Conservation (phyloP, 257 asterid species). For the Capsicum baccatum region DNA sequence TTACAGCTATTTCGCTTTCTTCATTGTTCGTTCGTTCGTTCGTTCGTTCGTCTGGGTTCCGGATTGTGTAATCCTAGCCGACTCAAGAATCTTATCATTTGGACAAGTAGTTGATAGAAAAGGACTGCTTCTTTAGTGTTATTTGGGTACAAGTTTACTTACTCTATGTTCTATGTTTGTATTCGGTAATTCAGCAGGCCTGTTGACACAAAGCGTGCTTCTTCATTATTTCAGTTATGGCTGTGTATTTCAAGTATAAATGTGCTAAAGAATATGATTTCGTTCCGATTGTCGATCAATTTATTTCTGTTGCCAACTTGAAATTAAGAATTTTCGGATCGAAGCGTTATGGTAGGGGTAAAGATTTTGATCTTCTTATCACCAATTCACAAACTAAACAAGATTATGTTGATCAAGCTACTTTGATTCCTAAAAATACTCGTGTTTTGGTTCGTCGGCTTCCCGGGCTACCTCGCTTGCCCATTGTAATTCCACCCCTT, state of each 20-base stretch:
- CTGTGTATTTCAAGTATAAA: constrained; percentile 94
- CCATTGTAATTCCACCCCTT: constrained; percentile 6
- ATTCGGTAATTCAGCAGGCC: background rate
- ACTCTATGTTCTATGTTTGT: background rate
- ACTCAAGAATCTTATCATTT: no score
- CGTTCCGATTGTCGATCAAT: constrained; percentile 69
- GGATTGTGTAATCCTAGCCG: no score
- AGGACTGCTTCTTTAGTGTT: background rate
- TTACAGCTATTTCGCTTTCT: no score
- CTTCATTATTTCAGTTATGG: constrained; percentile 50
- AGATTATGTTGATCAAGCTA: constrained; percentile 85
- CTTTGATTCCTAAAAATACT: constrained; percentile 88
- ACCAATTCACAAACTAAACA: constrained; percentile 93
- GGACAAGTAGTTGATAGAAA: no score
- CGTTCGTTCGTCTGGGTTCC: no score
- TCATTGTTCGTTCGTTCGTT: no score
- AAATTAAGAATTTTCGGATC: constrained; percentile 91
- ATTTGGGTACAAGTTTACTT: background rate
- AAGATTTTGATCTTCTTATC: constrained; percentile 93
- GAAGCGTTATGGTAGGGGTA: constrained; percentile 95
- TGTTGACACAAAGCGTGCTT: background rate
- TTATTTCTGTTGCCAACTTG: constrained; percentile 82
- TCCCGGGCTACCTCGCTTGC: constrained; percentile 84
- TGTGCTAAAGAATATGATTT: constrained; percentile 89
- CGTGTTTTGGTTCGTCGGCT: constrained; percentile 91